Conservation (phyloP, 306 rosid genomes). For the Fragaria ananassa region DNA sequence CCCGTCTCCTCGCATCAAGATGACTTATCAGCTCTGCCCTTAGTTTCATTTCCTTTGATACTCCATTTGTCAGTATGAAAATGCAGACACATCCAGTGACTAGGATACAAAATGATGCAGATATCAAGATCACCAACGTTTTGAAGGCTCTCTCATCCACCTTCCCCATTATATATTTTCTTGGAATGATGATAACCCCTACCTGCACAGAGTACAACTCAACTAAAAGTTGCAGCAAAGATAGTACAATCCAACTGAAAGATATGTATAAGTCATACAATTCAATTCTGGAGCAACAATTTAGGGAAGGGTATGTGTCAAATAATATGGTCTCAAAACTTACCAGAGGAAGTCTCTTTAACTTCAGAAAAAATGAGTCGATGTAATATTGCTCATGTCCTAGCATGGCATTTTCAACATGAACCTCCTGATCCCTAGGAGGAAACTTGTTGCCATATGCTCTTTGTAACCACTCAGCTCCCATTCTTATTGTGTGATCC, state of each 20-base stretch:
- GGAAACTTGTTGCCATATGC: slow-evolving; percentile 68
- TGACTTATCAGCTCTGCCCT: slow-evolving; percentile 93
- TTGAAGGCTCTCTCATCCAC: slow-evolving; percentile 94
- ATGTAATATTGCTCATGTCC: slow-evolving; percentile 73
- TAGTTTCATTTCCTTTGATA: slow-evolving; percentile 97
- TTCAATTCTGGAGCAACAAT: slow-evolving; percentile 1
- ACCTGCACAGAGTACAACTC: slow-evolving; percentile 59
- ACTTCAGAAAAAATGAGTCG: slow-evolving; percentile 82
- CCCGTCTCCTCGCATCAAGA: slow-evolving; percentile 95
- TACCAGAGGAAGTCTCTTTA: slow-evolving; percentile 98
- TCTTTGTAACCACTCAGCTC: slow-evolving; percentile 73
- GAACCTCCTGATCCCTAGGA: slow-evolving; percentile 64
- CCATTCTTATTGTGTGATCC: slow-evolving; percentile 52
- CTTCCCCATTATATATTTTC: slow-evolving; percentile 94
- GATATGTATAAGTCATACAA: neutral
- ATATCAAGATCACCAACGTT: slow-evolving; percentile 86
- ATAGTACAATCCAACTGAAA: neutral
- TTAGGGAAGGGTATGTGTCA: too few relatives aligned
- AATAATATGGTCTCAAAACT: neutral
- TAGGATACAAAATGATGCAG: slow-evolving; percentile 83
- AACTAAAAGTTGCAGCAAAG: slow-evolving; percentile 7
- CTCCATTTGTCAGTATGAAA: slow-evolving; percentile 91
- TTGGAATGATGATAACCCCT: slow-evolving; percentile 91
- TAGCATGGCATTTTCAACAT: slow-evolving; percentile 75
- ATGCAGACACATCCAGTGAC: slow-evolving; percentile 93